These are phyloP conservation scores for Mucor saturninus DNA, from an alignment of 371 early-diverging fungal genomes.

Conservation along the genomic window DNA sequence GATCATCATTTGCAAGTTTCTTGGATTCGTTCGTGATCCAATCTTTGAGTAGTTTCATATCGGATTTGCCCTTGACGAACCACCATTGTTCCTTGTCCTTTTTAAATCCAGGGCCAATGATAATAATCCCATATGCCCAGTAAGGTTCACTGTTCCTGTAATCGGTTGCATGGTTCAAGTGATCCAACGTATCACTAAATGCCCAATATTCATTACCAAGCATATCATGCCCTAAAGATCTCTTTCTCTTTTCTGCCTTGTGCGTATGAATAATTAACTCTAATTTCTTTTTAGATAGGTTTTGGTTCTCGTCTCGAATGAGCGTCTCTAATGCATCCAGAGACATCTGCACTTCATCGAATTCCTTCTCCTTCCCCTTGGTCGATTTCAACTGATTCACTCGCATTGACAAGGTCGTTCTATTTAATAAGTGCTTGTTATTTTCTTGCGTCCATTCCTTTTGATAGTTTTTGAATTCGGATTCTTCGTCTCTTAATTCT, in stretches of 20 bases:
- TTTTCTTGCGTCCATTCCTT: conserved; percentile 25
- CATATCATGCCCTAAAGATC: conserved; percentile 24
- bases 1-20: not conserved
- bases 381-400: conserved; percentile 21
- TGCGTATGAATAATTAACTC: conserved; percentile 14
- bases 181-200: conserved; percentile 40
- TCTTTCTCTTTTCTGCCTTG: conserved; percentile 27
- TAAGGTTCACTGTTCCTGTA: conserved; percentile 37
- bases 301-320: conserved; percentile 26
- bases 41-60: conserved; percentile 24
- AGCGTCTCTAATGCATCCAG: conserved; percentile 28
- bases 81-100: conserved; percentile 31
- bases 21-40: conserved; percentile 19
- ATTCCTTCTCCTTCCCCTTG: conserved; percentile 18
- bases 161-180: conserved; percentile 14
- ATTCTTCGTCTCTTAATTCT: conserved; percentile 23
- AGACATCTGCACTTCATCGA: conserved; percentile 11
- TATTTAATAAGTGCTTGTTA: conserved; percentile 13
- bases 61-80: conserved; percentile 32
- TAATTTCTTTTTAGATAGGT: conserved; percentile 23
- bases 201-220: conserved; percentile 50
- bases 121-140: conserved; percentile 44
- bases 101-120: conserved; percentile 42
- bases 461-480: conserved; percentile 20
- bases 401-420: conserved; percentile 19